phyloP scores from a whole-genome alignment of 2,329 filamentous ascomycete genomes.

The Verticillium zaregamsianum region DNA sequence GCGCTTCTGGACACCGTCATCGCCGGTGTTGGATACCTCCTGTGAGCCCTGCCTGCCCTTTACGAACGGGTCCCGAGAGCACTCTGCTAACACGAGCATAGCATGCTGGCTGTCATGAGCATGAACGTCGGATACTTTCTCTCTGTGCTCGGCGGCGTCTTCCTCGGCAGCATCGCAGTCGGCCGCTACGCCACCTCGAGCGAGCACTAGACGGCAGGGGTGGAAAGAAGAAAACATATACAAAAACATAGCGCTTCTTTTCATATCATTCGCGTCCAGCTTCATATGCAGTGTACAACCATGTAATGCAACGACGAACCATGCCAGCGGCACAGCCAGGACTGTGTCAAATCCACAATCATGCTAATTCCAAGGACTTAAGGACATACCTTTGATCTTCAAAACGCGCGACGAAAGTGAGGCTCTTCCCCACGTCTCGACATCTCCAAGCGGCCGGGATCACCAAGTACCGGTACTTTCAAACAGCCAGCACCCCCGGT shows the following conservation, averaged over 20 bases:
- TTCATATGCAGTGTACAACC: neutral
- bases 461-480: conserved; percentile 30
- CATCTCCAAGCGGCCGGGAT: neutral
- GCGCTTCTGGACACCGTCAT: conserved; percentile 67
- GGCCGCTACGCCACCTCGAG: conserved; percentile 59
- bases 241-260: neutral
- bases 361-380: too few relatives aligned
- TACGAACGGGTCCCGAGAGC: neutral
- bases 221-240: neutral
- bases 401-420: neutral
- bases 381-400: neutral
- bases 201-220: conserved; percentile 37
- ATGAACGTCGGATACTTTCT: conserved; percentile 83
- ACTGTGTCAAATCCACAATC: too few relatives aligned
- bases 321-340: too few relatives aligned
- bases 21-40: conserved; percentile 75
- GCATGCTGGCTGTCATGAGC: conserved; percentile 91
- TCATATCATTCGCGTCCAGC: neutral
- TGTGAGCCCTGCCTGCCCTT: conserved; percentile 55
- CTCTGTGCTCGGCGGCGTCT: conserved; percentile 73
- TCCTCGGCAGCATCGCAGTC: conserved; percentile 79
- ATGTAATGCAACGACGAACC: too few relatives aligned
- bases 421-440: neutral
- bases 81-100: conserved; percentile 26
- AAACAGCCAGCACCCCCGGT: conserved; percentile 5